A percentile compares a stretch with the other conserved stretches of the same genome.
phyloP scores from a whole-genome alignment of 768 basidiomycete species.

The Tricholoma sp. region DNA sequence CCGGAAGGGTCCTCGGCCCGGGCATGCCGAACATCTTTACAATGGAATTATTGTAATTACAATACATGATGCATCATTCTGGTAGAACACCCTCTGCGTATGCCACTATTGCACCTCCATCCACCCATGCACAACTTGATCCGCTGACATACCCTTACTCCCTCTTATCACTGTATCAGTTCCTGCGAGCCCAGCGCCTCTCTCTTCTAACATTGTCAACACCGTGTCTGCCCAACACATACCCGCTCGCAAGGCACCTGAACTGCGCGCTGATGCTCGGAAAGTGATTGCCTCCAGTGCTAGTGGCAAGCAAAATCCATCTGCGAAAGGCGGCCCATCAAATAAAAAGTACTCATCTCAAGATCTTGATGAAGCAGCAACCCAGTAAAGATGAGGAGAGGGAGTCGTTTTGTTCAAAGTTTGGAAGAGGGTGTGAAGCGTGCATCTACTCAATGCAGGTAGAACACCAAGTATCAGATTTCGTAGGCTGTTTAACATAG shows the following conservation, averaged over 20 bases:
- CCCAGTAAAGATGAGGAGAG: not conserved
- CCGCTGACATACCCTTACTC: not conserved
- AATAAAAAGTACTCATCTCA: too few species aligned
- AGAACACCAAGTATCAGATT: not conserved
- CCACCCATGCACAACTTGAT: not conserved
- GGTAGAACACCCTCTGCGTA: not conserved
- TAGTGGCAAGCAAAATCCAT: not conserved
- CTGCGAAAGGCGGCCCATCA: too few species aligned
- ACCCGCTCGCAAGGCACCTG: not conserved
- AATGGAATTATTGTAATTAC: too few species aligned
- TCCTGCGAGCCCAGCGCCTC: not conserved
- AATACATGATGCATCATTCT: too few species aligned
- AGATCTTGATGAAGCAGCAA: too few species aligned
- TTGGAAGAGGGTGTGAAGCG: too few species aligned
- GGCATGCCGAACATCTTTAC: not conserved
- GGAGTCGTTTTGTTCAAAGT: too few species aligned
- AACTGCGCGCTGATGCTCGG: not conserved
- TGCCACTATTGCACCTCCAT: not conserved
- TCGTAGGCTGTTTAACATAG: slow-evolving; percentile 23
- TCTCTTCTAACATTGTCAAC: not conserved
- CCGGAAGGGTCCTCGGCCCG: not conserved
- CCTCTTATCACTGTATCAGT: not conserved
- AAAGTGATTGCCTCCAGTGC: not conserved
- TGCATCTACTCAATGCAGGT: not conserved
- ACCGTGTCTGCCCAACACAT: not conserved